phyloP scores from a whole-genome alignment of 495 filamentous ascomycete genomes.

The Penicillium cosmopolitanum region DNA sequence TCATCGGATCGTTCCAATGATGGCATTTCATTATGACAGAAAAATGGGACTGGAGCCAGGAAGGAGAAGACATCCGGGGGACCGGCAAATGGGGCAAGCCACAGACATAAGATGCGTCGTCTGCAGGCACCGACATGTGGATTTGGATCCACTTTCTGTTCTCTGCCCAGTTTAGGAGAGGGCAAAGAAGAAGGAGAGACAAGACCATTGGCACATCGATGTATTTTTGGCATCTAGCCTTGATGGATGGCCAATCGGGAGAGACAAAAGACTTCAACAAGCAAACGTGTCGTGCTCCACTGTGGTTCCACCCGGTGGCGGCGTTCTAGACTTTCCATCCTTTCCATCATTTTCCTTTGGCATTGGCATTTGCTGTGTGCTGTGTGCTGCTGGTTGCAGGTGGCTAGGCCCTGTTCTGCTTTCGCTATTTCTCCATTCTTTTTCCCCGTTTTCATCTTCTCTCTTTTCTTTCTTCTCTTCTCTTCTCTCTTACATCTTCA shows the following conservation, averaged over 20 bases:
- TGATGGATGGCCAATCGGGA: conserved; percentile 5
- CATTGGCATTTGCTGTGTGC: background rate
- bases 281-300: conserved; percentile 29
- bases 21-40: background rate
- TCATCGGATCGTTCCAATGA: background rate
- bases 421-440: conserved; percentile 2
- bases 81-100: background rate
- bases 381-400: too few species aligned
- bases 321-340: conserved; percentile 21
- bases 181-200: background rate
- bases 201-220: conserved; percentile 1
- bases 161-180: background rate
- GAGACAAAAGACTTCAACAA: conserved; percentile 5
- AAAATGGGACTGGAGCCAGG: background rate
- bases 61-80: conserved; percentile 1
- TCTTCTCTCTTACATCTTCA: conserved; percentile 9
- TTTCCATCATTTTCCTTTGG: background rate
- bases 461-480: conserved; percentile 10
- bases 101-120: background rate
- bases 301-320: conserved; percentile 19
- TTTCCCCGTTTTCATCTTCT: conserved; percentile 11
- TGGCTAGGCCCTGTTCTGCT: conserved; percentile 10
- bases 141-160: background rate
- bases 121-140: conserved; percentile 4
- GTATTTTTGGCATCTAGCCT: conserved; percentile 19